phyloP scores from a whole-genome alignment of 2,329 filamentous ascomycete species.

The Nigrograna mackinnonii region DNA sequence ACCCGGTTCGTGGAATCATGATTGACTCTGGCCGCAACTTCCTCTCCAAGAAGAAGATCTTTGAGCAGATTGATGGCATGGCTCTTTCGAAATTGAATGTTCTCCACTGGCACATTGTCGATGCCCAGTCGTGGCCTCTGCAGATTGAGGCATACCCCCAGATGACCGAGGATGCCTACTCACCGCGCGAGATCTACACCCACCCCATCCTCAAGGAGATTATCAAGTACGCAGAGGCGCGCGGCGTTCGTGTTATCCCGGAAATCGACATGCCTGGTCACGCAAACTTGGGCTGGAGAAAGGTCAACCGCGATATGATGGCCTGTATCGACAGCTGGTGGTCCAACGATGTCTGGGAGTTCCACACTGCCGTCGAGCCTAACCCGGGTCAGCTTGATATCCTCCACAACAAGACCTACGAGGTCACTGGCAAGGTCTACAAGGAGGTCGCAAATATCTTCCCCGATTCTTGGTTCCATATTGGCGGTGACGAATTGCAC shows the following conservation, averaged over 20 bases:
- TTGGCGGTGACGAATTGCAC: slow-evolving; percentile 61
- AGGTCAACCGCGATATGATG: slow-evolving; percentile 59
- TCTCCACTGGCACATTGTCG: slow-evolving; percentile 61
- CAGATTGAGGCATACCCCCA: slow-evolving; percentile 54
- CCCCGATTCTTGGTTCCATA: slow-evolving; percentile 58
- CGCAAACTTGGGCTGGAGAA: slow-evolving; percentile 58
- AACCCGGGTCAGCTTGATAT: slow-evolving; percentile 62
- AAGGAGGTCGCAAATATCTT: slow-evolving; percentile 56
- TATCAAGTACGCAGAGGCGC: slow-evolving; percentile 55
- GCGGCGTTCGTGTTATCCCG: slow-evolving; percentile 63
- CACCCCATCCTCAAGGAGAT: slow-evolving; percentile 48
- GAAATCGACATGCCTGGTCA: slow-evolving; percentile 67
- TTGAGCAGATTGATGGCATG: slow-evolving; percentile 60
- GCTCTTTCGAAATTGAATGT: slow-evolving; percentile 61
- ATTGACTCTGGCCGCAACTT: slow-evolving; percentile 60
- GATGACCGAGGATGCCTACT: slow-evolving; percentile 60
- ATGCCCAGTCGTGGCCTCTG: slow-evolving; percentile 60
- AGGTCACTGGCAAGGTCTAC: slow-evolving; percentile 59
- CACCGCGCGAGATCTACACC: slow-evolving; percentile 51
- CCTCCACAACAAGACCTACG: slow-evolving; percentile 59
- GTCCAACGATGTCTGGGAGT: slow-evolving; percentile 60
- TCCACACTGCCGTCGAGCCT: slow-evolving; percentile 60
- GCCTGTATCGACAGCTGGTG: slow-evolving; percentile 63
- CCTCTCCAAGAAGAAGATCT: slow-evolving; percentile 54
- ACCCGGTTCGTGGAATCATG: slow-evolving; percentile 60